Conservation (phyloP, 768 basidiomycete species). For the Candolleomyces aberdarensis region DNA sequence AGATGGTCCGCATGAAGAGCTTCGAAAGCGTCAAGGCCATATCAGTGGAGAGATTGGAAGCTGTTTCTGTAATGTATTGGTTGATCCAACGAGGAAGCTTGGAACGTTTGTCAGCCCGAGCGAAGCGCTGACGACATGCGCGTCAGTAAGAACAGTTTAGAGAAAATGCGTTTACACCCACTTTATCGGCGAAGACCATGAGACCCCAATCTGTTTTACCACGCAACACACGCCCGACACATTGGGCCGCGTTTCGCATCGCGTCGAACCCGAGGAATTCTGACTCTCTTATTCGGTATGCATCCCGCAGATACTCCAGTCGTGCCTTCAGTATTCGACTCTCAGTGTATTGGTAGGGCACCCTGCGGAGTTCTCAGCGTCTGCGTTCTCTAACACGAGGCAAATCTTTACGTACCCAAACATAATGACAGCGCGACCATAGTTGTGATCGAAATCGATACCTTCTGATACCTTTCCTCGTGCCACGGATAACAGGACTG, state of each 20-base stretch:
- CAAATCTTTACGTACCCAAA: constrained; percentile 66
- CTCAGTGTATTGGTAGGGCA: constrained; percentile 98
- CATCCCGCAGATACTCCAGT: constrained; percentile 96
- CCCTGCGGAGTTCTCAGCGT: constrained; percentile 40
- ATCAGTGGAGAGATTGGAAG: constrained; percentile 96
- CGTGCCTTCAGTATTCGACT: constrained; percentile 96
- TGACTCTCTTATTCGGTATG: constrained; percentile 96
- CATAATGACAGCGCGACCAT: constrained; percentile 98
- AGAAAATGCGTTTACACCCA: constrained; percentile 23
- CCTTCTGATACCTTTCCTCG: constrained; percentile 99
- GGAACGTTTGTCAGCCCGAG: constrained; percentile 87
- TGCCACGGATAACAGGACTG: constrained; percentile 93
- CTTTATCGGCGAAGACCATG: constrained; percentile 99
- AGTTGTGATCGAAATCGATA: constrained; percentile 99
- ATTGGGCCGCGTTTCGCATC: constrained; percentile 98
- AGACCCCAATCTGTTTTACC: constrained; percentile 99
- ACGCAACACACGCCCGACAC: constrained; percentile 94
- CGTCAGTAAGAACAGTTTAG: background rate
- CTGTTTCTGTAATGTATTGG: constrained; percentile 98
- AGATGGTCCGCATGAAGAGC: constrained; percentile 97
- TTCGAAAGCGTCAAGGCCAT: constrained; percentile 95
- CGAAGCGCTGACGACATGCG: constrained; percentile 63
- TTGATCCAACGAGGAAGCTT: constrained; percentile 99
- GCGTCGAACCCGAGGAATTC: constrained; percentile 99
- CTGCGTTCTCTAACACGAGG: constrained; percentile 9